Percentiles rank a stretch among this genome's conserved stretches.
phyloP scores from a whole-genome alignment of 805 yeast genomes.

The Hanseniaspora mollemarum region DNA sequence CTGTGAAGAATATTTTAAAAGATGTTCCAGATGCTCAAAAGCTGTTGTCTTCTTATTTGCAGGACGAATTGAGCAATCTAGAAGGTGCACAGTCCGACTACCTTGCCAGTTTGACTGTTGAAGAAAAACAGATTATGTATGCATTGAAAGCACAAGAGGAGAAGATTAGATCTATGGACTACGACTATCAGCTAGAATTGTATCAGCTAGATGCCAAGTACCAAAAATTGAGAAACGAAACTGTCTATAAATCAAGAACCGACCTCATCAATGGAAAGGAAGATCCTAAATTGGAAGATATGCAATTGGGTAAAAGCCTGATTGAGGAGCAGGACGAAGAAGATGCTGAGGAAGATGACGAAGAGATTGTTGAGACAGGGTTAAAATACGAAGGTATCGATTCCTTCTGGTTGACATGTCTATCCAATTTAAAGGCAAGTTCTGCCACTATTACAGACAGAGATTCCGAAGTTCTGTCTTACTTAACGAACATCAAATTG shows the following conservation, averaged over 20 bases:
- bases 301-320: slow-evolving; percentile 62
- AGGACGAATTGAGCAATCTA: slow-evolving; percentile 72
- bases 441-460: slow-evolving; percentile 79
- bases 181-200: slow-evolving; percentile 81
- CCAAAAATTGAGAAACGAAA: slow-evolving; percentile 51
- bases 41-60: slow-evolving; percentile 45
- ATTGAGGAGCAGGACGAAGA: slow-evolving; percentile 36
- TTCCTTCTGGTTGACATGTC: slow-evolving; percentile 90
- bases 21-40: slow-evolving; percentile 48
- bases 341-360: slow-evolving; percentile 34
- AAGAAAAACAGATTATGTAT: slow-evolving; percentile 61
- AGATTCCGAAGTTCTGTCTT: slow-evolving; percentile 70
- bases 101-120: slow-evolving; percentile 59
- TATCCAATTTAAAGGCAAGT: slow-evolving; percentile 72
- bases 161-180: slow-evolving; percentile 71
- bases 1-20: slow-evolving; percentile 39
- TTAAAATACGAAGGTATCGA: slow-evolving; percentile 65
- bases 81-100: slow-evolving; percentile 85
- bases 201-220: slow-evolving; percentile 76
- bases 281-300: slow-evolving; percentile 70
- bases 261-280: slow-evolving; percentile 57
- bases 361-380: slow-evolving; percentile 36
- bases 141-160: slow-evolving; percentile 76
- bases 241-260: slow-evolving; percentile 63
- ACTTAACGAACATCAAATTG: slow-evolving; percentile 59